These are phyloP conservation scores for Quercus tomentella DNA, from an alignment of 331 rosid genomes.

Conservation along the genomic window DNA sequence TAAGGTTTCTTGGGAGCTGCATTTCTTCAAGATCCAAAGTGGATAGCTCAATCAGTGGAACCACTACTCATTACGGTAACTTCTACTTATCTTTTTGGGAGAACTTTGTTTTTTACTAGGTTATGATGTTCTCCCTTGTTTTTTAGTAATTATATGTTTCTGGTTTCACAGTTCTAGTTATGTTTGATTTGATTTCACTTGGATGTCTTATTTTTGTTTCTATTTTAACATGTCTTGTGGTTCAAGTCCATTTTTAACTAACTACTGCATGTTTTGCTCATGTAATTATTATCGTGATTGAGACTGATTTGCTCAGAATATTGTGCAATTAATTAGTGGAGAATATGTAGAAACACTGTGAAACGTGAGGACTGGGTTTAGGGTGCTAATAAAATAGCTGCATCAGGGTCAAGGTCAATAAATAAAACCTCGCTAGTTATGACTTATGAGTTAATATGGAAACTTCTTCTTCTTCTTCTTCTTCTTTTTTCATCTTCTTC, in stretches of 20 bases:
- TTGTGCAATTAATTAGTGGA: not conserved
- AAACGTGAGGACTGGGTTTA: not conserved
- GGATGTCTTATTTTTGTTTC: slow-evolving; percentile 10
- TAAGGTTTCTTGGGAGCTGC: slow-evolving; percentile 85
- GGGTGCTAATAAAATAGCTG: slow-evolving; percentile 4
- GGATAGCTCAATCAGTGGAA: slow-evolving; percentile 82
- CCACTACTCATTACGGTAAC: slow-evolving; percentile 84
- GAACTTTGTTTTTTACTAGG: slow-evolving; percentile 7
- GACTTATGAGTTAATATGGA: not conserved
- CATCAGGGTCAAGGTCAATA: slow-evolving; percentile 22
- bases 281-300: not conserved
- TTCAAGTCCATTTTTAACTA: slow-evolving; percentile 9
- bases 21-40: slow-evolving; percentile 99
- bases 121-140: slow-evolving; percentile 11
- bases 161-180: not conserved
- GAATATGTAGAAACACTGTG: not conserved
- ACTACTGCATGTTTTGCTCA: slow-evolving; percentile 1
- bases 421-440: slow-evolving; percentile 10
- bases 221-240: not conserved
- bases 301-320: not conserved
- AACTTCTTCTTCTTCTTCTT: not conserved
- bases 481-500: not conserved
- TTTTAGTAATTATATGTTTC: not conserved
- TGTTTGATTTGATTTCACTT: slow-evolving; percentile 14
- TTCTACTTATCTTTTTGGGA: slow-evolving; percentile 7